phyloP scores from a whole-genome alignment of 2,329 filamentous ascomycete species.

The Xylariaceae sp. region DNA sequence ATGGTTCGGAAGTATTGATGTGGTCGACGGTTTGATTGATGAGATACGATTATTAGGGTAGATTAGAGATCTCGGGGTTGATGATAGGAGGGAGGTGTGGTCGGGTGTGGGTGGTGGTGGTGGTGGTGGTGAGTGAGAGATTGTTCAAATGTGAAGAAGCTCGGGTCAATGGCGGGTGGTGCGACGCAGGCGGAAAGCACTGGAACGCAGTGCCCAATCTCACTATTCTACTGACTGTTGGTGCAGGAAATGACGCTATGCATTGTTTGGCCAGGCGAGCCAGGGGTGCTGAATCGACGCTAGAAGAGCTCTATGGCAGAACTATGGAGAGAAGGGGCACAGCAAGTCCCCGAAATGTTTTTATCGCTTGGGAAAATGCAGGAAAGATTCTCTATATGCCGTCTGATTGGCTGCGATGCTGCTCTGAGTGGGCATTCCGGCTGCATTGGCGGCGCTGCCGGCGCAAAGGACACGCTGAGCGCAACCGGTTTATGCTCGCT shows the following conservation, averaged over 20 bases:
- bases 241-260: constrained; percentile 23
- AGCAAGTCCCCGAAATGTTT: background rate
- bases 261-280: constrained; percentile 5
- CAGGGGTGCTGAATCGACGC: background rate
- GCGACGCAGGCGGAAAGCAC: background rate
- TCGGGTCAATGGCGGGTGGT: background rate
- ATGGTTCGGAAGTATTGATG: constrained; percentile 6
- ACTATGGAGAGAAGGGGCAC: constrained; percentile 8
- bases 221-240: background rate
- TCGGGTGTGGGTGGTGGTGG: too few relatives aligned
- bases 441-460: constrained; percentile 10
- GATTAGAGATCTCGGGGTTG: background rate
- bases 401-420: constrained; percentile 9
- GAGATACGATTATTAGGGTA: background rate
- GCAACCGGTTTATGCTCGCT: constrained; percentile 25
- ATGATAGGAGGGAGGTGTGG: background rate
- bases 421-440: too few relatives aligned
- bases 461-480: constrained; percentile 16
- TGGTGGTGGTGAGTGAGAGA: background rate
- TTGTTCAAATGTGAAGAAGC: constrained; percentile 6
- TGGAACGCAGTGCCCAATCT: background rate
- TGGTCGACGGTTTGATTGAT: background rate
- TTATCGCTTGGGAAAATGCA: background rate
- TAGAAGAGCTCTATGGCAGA: background rate
- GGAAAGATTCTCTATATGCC: constrained; percentile 5